Evolutionary conservation across 108 stramenopile genomes (phyloP).

Genomic region (Cyclostephanos invisitatus): DNA sequence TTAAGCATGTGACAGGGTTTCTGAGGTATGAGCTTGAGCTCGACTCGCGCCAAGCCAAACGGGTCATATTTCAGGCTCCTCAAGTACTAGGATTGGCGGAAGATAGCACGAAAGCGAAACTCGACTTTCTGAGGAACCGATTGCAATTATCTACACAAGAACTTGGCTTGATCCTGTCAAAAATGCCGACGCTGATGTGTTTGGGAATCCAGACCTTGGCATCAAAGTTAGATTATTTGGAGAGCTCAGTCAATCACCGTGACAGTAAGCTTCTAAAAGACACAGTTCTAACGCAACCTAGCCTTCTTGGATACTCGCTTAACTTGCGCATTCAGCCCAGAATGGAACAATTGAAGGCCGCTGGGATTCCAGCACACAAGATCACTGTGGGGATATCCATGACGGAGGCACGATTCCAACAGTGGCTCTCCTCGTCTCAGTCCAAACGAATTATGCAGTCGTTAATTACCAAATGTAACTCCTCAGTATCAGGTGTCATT

Average conservation of each 20-base stretch:
- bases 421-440: constrained; percentile 57
- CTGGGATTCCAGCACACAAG: constrained; percentile 47
- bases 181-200: constrained; percentile 70
- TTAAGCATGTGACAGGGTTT: constrained; percentile 73
- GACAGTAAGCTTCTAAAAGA: constrained; percentile 33
- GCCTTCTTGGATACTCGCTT: constrained; percentile 79
- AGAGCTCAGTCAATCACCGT: constrained; percentile 24
- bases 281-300: constrained; percentile 62
- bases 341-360: constrained; percentile 53
- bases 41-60: constrained; percentile 68
- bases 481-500: constrained; percentile 18
- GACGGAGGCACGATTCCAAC: constrained; percentile 60
- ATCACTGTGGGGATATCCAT: constrained; percentile 75
- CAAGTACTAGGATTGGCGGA: constrained; percentile 63
- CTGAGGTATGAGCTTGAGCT: constrained; percentile 67
- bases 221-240: constrained; percentile 74
- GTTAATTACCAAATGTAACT: constrained; percentile 8
- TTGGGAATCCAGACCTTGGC: constrained; percentile 53
- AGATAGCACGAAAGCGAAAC: constrained; percentile 54
- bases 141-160: constrained; percentile 36
- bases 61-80: constrained; percentile 77
- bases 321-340: constrained; percentile 70
- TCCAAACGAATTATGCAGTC: constrained; percentile 1
- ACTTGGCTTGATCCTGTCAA: constrained; percentile 56
- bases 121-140: constrained; percentile 57